A percentile compares a stretch with the other conserved stretches of the same genome.
phyloP scores from a whole-genome alignment of 371 early-diverging fungal species.

The Mortierella sp. region DNA sequence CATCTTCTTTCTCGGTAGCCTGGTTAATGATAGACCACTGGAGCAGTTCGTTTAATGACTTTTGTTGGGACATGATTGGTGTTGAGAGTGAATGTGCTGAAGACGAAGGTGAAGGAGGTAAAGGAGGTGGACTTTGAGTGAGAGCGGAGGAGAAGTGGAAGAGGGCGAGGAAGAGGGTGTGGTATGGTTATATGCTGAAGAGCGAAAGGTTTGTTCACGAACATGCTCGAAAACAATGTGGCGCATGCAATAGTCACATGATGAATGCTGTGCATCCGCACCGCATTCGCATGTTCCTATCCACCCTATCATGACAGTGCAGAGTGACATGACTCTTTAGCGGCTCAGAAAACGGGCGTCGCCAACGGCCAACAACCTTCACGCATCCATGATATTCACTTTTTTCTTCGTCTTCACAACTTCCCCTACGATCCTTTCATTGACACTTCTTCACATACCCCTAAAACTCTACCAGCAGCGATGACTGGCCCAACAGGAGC shows the following conservation, averaged over 20 bases:
- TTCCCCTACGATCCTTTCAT: not conserved
- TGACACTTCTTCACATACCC: not conserved
- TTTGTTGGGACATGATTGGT: slow-evolving; percentile 24
- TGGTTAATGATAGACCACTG: slow-evolving; percentile 90
- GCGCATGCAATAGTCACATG: not conserved
- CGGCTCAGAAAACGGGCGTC: too few relatives aligned
- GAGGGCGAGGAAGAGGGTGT: too few relatives aligned
- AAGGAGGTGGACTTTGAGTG: not conserved
- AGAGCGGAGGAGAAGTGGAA: slow-evolving; percentile 7
- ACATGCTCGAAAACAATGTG: not conserved
- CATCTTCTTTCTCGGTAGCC: slow-evolving; percentile 77
- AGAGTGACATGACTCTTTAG: slow-evolving; percentile 41
- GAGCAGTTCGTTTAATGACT: slow-evolving; percentile 76
- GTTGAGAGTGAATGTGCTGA: slow-evolving; percentile 1
- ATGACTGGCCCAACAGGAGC: slow-evolving; percentile 16
- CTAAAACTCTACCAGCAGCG: not conserved
- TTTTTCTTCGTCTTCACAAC: not conserved
- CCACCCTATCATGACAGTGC: slow-evolving; percentile 15
- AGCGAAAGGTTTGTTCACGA: not conserved
- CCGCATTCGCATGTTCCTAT: not conserved
- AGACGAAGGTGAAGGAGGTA: not conserved
- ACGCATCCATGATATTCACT: not conserved
- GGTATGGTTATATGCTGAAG: too few relatives aligned
- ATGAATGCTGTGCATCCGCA: too few relatives aligned
- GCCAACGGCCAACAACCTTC: not conserved